Evolutionary conservation across 2,329 filamentous ascomycete genomes (phyloP).

Genomic region (Phoma sp.): DNA sequence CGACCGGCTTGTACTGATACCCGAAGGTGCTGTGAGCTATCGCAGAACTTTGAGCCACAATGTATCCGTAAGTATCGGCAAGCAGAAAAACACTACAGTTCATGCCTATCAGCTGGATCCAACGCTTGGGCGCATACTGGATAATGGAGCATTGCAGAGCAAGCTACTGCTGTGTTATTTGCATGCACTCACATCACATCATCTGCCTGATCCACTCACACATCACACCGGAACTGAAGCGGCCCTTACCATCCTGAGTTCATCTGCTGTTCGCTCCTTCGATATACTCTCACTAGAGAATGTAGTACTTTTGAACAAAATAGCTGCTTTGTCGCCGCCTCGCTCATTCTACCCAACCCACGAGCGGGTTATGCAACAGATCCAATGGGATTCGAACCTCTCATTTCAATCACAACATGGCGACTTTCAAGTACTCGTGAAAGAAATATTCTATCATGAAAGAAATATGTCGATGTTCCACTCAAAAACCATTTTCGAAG

Average conservation of each 20-base stretch:
- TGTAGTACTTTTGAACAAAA: conserved; percentile 28
- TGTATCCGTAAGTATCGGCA: conserved; percentile 21
- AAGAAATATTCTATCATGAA: conserved; percentile 35
- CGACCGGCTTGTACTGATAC: conserved; percentile 50
- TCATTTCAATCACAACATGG: conserved; percentile 44
- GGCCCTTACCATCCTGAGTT: conserved; percentile 58
- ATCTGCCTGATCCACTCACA: conserved; percentile 59
- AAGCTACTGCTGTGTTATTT: conserved; percentile 61
- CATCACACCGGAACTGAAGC: conserved; percentile 62
- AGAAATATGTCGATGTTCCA: conserved; percentile 25
- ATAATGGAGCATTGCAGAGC: conserved; percentile 60
- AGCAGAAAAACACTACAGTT: conserved; percentile 26
- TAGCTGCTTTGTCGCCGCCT: conserved; percentile 44
- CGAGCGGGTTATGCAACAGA: conserved; percentile 53
- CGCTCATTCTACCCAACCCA: conserved; percentile 56
- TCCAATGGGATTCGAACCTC: conserved; percentile 53
- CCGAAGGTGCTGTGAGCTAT: conserved; percentile 21
- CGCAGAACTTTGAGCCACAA: conserved; percentile 8
- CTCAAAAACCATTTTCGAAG: conserved; percentile 4
- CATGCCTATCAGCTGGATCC: conserved; percentile 60
- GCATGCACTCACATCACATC: conserved; percentile 63
- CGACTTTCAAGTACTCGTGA: conserved; percentile 30
- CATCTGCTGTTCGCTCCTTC: conserved; percentile 60
- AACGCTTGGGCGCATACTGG: conserved; percentile 58
- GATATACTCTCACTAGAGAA: conserved; percentile 40